Evolutionary conservation across 257 asterid species (phyloP).

Genomic region (Forsythia viridissima): DNA sequence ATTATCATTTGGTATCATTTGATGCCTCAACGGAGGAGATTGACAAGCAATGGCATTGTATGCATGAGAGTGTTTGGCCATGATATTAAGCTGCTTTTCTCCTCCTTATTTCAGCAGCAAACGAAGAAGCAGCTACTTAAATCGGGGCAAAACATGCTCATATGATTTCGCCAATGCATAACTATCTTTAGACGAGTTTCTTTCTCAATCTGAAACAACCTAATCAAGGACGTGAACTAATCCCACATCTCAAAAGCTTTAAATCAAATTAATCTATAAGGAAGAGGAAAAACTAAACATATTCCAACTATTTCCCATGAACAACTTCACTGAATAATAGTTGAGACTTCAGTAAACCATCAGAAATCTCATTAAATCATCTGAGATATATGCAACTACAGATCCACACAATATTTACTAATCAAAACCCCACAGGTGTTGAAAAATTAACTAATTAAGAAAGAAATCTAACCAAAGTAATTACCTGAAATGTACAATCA

Average conservation of each 20-base stretch:
- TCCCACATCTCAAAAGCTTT: background rate
- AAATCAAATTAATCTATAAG: background rate
- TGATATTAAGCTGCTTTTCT: background rate
- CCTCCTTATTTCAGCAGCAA: background rate
- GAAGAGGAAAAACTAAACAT: background rate
- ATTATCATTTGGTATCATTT: background rate
- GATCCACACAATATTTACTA: background rate
- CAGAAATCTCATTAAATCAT: conserved; percentile 3
- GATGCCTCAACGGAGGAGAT: conserved; percentile 22
- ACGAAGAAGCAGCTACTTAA: background rate
- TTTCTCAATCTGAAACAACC: background rate
- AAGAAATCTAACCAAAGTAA: background rate
- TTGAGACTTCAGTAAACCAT: background rate
- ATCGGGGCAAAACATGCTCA: background rate
- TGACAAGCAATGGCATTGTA: conserved; percentile 3
- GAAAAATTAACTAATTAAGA: background rate
- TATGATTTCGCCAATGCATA: background rate
- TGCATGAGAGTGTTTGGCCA: background rate
- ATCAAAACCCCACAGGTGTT: background rate
- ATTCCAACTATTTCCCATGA: background rate
- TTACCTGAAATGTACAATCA: conserved; percentile 25
- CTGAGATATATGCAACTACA: background rate
- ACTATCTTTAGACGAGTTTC: background rate
- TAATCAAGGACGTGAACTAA: background rate
- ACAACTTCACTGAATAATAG: conserved; percentile 1